Evolutionary conservation across 305 asterid species (phyloP), one percentile per base, ranked within the genome.

Genomic region (Andrographis paniculata): DNA sequence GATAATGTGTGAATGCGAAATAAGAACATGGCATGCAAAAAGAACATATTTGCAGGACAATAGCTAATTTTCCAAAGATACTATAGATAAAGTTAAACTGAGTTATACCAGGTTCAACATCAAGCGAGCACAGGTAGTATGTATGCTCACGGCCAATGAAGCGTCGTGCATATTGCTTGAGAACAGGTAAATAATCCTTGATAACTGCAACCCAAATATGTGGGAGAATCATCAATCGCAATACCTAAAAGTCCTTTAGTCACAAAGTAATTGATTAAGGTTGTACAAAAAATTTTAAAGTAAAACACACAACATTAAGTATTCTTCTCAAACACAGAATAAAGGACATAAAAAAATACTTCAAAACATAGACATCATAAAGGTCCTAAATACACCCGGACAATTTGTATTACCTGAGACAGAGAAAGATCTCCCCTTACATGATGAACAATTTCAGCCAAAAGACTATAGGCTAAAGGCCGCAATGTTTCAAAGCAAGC

Each of bases 131-230:
- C 99, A 91, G 9, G 99, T 91, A 24, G 99, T 91, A 72, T 91
- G 99, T 67, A 91, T 91, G 76, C 95, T 82, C 73, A 91, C 84
- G 19, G 96, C 75, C 82, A 91, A 69, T 22, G 96, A 77, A 37
- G 96, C 92, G 59, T 87, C 99, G 45, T 91, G 99, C 99, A 91
- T 87, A 81, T 91, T 91, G 80, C 95, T 91, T 50, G 99, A 87
- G 74, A 87, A 87, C 53, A 91, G 82, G 82, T 91, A 91, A 58
- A 91, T 91, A 54, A 91, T 91, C 70, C 96, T 77, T 6, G 99
- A 91, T 52, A 91, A 60, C 99, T 91, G 94, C 82, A 73, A 27
- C n/a, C n/a, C n/a, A 27, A 27, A 27, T 27, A n/a, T n/a, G n/a
- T 27, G 10, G 10, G 33, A 5, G 33, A 5, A 27, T 6, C 33